phyloP scores from a whole-genome alignment of 768 basidiomycete species.

The Tubosaeta sp. region DNA sequence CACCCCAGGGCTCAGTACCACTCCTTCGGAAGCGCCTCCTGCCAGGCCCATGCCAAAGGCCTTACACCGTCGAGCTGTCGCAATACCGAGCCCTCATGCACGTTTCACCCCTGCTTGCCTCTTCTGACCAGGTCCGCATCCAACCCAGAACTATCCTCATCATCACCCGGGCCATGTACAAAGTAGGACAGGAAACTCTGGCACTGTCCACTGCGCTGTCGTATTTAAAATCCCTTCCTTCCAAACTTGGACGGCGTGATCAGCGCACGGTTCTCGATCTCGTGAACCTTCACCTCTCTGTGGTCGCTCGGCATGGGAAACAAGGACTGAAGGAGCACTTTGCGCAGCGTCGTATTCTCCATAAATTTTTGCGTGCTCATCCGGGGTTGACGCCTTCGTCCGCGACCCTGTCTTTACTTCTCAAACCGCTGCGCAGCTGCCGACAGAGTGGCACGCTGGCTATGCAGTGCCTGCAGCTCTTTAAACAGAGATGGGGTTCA shows the following conservation, averaged over 20 bases:
- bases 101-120: slow-evolving; percentile 36
- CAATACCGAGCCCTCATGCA: slow-evolving; percentile 40
- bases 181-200: slow-evolving; percentile 31
- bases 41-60: slow-evolving; percentile 11
- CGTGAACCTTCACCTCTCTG: slow-evolving; percentile 42
- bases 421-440: slow-evolving; percentile 46
- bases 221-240: slow-evolving; percentile 51
- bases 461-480: slow-evolving; percentile 39
- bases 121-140: slow-evolving; percentile 31
- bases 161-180: slow-evolving; percentile 46
- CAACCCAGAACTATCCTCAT: slow-evolving; percentile 42
- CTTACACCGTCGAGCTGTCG: slow-evolving; percentile 11
- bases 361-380: slow-evolving; percentile 43
- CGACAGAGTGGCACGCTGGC: slow-evolving; percentile 56
- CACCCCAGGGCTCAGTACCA: neutral
- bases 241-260: slow-evolving; percentile 32
- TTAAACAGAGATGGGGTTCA: slow-evolving; percentile 53
- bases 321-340: slow-evolving; percentile 42
- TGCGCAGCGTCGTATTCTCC: slow-evolving; percentile 41
- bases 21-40: slow-evolving; percentile 11
- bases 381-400: slow-evolving; percentile 52
- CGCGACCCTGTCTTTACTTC: slow-evolving; percentile 54
- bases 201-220: slow-evolving; percentile 44
- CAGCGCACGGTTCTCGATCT: slow-evolving; percentile 44
- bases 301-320: slow-evolving; percentile 31